Evolutionary conservation across 2,329 filamentous ascomycete species (phyloP).

Genomic region (Colletotrichum limetticola): DNA sequence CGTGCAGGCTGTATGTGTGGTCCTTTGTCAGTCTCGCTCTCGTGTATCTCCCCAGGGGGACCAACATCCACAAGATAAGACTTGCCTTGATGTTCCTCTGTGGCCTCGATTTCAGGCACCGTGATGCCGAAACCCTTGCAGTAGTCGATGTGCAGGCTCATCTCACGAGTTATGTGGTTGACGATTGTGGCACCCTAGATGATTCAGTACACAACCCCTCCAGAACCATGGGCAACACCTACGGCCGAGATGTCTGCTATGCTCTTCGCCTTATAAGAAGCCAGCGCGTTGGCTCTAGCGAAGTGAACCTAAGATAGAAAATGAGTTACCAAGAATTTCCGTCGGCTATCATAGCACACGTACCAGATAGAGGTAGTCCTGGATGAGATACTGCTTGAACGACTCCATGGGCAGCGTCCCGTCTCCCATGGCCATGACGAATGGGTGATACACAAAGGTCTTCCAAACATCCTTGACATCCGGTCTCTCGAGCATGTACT

Average conservation of each 20-base stretch:
- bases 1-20: conserved; percentile 69
- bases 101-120: conserved; percentile 75
- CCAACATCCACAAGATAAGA: not conserved
- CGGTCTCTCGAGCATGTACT: conserved; percentile 80
- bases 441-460: conserved; percentile 82
- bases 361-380: conserved; percentile 92
- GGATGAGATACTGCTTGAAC: conserved; percentile 90
- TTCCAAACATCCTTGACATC: conserved; percentile 83
- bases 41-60: no score
- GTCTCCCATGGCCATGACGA: conserved; percentile 80
- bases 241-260: conserved; percentile 79
- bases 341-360: conserved; percentile 34
- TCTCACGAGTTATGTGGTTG: conserved; percentile 81
- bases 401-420: conserved; percentile 79
- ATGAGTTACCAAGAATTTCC: not conserved
- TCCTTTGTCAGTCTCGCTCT: not conserved
- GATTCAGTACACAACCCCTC: conserved; percentile 27
- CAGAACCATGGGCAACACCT: conserved; percentile 43
- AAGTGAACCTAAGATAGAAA: conserved; percentile 75
- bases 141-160: conserved; percentile 83
- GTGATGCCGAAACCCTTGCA: conserved; percentile 84
- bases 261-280: conserved; percentile 83
- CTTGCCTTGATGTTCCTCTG: conserved; percentile 79
- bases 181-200: conserved; percentile 74
- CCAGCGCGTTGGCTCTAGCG: conserved; percentile 84